Evolutionary conservation across 306 rosid genomes (phyloP).

Genomic region (Adenanthera pavonina): DNA sequence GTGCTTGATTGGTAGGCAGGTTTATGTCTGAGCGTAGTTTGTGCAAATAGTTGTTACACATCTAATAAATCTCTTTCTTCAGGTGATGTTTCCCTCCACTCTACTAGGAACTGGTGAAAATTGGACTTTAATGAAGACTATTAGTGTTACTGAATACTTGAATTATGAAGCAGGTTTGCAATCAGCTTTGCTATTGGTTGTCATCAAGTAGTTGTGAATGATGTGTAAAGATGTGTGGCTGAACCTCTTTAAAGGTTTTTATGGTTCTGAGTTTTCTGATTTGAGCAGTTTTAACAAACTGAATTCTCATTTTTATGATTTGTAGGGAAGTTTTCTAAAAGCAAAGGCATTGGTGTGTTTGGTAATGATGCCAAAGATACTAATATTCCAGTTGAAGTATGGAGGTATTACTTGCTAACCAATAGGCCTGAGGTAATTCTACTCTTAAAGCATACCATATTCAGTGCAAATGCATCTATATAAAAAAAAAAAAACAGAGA

Average conservation of each 20-base stretch:
- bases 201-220: background rate
- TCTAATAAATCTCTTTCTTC: constrained; percentile 38
- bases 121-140: constrained; percentile 97
- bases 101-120: constrained; percentile 87
- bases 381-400: constrained; percentile 88
- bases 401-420: constrained; percentile 96
- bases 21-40: background rate
- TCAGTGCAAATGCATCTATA: background rate
- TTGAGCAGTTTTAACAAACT: constrained; percentile 23
- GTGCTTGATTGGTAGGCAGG: background rate
- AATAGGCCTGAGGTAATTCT: constrained; percentile 93
- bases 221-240: constrained; percentile 23
- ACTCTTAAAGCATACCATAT: background rate
- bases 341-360: constrained; percentile 92
- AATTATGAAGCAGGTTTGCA: constrained; percentile 89
- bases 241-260: constrained; percentile 1
- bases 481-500: constrained; percentile 7
- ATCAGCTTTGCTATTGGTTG: constrained; percentile 7
- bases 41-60: constrained; percentile 17
- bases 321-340: constrained; percentile 94
- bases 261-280: constrained; percentile 17
- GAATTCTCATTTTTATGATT: constrained; percentile 3
- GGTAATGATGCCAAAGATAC: constrained; percentile 98
- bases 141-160: constrained; percentile 95
- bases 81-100: constrained; percentile 99